These are phyloP conservation scores for Globisporangium acanthophoron DNA, from an alignment of 352 stramenopile species.

Conservation along the genomic window DNA sequence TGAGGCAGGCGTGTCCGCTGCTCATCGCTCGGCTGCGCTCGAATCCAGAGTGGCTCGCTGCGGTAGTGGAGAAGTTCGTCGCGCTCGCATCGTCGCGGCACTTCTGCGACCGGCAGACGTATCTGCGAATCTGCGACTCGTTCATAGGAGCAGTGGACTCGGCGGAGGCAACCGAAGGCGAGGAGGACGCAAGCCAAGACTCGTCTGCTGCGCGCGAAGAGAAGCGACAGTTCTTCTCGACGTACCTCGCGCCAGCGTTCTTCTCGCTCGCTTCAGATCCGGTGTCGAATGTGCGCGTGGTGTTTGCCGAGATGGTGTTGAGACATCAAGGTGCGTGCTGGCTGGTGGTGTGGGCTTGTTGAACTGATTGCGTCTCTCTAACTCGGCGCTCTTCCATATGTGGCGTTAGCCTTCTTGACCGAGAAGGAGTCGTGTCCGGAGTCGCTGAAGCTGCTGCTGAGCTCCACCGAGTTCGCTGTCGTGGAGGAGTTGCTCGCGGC, in stretches of 20 bases:
- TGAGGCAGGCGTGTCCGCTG: constrained; percentile 50
- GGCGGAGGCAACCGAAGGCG: background rate
- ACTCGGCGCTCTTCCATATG: background rate
- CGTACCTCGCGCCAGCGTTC: constrained; percentile 38
- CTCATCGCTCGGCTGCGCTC: constrained; percentile 40
- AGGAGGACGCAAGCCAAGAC: background rate
- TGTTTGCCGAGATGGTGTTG: constrained; percentile 48
- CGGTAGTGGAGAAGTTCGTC: constrained; percentile 42
- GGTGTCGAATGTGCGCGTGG: constrained; percentile 69
- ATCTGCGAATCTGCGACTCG: constrained; percentile 52
- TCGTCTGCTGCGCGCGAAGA: background rate
- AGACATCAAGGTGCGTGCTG: constrained; percentile 31
- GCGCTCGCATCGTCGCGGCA: constrained; percentile 43
- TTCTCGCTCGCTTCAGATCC: constrained; percentile 53
- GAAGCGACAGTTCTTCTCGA: constrained; percentile 39
- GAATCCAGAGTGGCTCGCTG: constrained; percentile 42
- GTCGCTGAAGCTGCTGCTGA: constrained; percentile 18
- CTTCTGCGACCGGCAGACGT: constrained; percentile 68
- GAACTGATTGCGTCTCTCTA: background rate
- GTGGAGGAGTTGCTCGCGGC: constrained; percentile 25
- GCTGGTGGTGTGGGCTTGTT: background rate
- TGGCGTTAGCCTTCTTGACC: constrained; percentile 20
- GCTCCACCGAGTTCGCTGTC: constrained; percentile 13
- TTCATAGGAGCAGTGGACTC: constrained; percentile 29
- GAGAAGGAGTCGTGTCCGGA: constrained; percentile 23